Base-by-base conservation (phyloP, 2,329 filamentous ascomycete genomes). In the Diaporthe sp. region DNA sequence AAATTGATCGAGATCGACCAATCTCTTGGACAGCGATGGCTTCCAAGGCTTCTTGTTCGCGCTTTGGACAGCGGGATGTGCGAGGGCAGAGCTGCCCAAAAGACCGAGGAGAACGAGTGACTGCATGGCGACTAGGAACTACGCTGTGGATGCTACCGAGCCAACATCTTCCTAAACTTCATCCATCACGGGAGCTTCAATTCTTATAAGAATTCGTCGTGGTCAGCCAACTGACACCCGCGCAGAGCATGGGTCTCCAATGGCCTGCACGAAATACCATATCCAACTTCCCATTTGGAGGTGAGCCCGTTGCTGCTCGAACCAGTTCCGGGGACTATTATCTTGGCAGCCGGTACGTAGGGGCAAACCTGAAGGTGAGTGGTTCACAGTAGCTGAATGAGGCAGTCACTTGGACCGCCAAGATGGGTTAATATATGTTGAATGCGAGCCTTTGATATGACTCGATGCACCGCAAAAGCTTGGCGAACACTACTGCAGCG, bases 1-100 rank as follows among this genome's bases (percentile, higher is more conserved):
- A 77, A 79, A 84, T 17, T 79, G 74, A 68, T 84, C 80, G 59
- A 84, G 78, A 73, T 84, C 82, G 44, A 83, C 80, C 13, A 80
- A 77, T 44, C 83, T 70, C 57, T 74, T 74, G 28, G 73, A 59
- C 6, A 74, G 34, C 44, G 73, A 34, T n/a, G 73, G 65, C 55
- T 74, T 74, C 73, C 73, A 74, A 15, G 73, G 10, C 42, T 70
- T 71, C 22, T 67, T 53, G 37, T 68, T 46, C 10, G 34, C 42
- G 25, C 44, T 65, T 28, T 46, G 37, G 25, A 49, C 44, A 39
- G 73, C 65, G 2, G 73, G 73, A 44, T 74, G 73, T 12, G 73
- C 62, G n/a, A 74, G 65, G 34, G 73, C 73, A 51, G 69, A 61
- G 39, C 59, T 49, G 73, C 73, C 73, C 73, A 74, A 49, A 15